Evolutionary conservation across 78 protist genomes (phyloP).

Genomic region (Pigoraptor vietnamica): DNA sequence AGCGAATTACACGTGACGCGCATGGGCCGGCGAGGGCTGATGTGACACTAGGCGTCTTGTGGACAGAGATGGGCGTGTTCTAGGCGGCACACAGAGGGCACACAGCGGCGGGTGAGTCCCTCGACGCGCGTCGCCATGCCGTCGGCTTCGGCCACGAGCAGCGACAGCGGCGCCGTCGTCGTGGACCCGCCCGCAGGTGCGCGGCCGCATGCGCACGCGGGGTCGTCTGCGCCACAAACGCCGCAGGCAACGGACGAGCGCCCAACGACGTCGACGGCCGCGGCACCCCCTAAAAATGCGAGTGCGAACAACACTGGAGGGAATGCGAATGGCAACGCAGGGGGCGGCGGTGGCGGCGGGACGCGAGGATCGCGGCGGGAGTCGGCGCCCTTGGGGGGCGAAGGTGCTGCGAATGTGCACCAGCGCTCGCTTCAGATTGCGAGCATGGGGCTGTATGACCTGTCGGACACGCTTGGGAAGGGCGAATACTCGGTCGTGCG

Average conservation of each 20-base stretch:
- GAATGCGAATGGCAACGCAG: neutral
- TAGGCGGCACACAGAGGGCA: too few relatives aligned
- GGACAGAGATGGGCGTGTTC: too few relatives aligned
- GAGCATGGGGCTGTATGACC: conserved; percentile 29
- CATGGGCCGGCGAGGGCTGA: too few relatives aligned
- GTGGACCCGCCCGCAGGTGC: neutral
- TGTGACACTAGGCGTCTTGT: too few relatives aligned
- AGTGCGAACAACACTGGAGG: neutral
- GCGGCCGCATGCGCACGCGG: neutral
- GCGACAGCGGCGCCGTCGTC: neutral
- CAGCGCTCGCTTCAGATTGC: neutral
- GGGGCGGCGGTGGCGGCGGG: too few relatives aligned
- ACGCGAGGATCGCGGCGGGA: neutral
- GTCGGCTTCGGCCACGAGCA: neutral
- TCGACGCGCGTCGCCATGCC: too few relatives aligned
- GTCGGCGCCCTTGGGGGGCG: neutral
- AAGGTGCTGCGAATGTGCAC: neutral
- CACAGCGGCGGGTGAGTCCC: too few relatives aligned
- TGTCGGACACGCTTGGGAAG: conserved; percentile 28
- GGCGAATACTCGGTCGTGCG: conserved; percentile 40
- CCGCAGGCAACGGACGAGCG: neutral
- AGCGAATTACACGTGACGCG: too few relatives aligned
- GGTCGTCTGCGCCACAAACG: neutral
- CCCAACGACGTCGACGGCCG: neutral
- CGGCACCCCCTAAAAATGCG: neutral